Evolutionary conservation across 1,139 yeast genomes (phyloP).

Genomic region (Diutina scorzettiae): DNA sequence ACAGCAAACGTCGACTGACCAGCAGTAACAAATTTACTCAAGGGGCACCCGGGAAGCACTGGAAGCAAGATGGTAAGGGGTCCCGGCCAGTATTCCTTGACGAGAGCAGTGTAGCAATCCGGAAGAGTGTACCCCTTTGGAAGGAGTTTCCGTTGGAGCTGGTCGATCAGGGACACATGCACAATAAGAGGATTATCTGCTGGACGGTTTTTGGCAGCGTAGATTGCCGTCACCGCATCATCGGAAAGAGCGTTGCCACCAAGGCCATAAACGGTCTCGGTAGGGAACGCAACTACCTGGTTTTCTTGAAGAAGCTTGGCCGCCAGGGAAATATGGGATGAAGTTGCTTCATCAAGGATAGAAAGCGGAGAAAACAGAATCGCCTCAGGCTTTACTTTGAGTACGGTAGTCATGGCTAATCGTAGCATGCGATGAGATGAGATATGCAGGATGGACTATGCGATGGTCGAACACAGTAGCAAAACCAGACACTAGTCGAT

Average conservation of each 20-base stretch:
- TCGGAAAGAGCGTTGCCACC: slow-evolving; percentile 81
- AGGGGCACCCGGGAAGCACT: slow-evolving; percentile 33
- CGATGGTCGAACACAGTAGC: too few relatives aligned
- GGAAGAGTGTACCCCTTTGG: slow-evolving; percentile 47
- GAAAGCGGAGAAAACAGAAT: not conserved
- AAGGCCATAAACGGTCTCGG: slow-evolving; percentile 93
- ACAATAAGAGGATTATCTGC: slow-evolving; percentile 90
- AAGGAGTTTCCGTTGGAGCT: slow-evolving; percentile 46
- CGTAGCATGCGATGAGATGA: too few relatives aligned
- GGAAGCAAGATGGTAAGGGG: slow-evolving; percentile 85
- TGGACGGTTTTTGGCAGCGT: slow-evolving; percentile 83
- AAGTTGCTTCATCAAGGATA: not conserved
- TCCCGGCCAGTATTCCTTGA: slow-evolving; percentile 85
- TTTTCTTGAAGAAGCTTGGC: slow-evolving; percentile 9
- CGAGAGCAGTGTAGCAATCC: slow-evolving; percentile 44
- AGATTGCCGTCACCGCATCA: slow-evolving; percentile 63
- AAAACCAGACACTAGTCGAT: too few relatives aligned
- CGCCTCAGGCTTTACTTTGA: slow-evolving; percentile 1
- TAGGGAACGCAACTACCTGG: slow-evolving; percentile 81
- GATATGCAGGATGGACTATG: too few relatives aligned
- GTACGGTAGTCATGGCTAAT: not conserved
- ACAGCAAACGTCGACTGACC: slow-evolving; percentile 86
- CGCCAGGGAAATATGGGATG: not conserved
- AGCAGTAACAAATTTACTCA: slow-evolving; percentile 72
- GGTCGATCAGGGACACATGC: slow-evolving; percentile 71